Evolutionary conservation across 2,329 filamentous ascomycete species (phyloP).

Genomic region (Cladophialophora exuberans): DNA sequence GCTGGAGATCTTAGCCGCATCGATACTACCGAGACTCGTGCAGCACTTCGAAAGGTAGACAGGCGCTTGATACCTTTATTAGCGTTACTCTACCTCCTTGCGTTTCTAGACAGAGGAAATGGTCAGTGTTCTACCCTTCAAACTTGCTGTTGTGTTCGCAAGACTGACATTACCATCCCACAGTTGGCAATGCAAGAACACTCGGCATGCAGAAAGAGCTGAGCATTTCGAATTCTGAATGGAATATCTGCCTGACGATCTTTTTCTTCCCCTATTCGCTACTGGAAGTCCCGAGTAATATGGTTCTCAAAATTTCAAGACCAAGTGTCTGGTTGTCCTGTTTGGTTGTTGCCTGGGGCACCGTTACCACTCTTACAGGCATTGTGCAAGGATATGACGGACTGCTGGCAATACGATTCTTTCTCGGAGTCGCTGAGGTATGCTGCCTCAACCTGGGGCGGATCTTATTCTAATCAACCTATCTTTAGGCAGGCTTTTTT

Average conservation of each 20-base stretch:
- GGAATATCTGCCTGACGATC: slow-evolving; percentile 14
- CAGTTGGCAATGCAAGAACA: slow-evolving; percentile 52
- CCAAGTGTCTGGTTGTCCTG: slow-evolving; percentile 39
- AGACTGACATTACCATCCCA: slow-evolving; percentile 40
- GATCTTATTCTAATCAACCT: background rate
- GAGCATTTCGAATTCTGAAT: slow-evolving; percentile 38
- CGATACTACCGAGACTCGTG: background rate
- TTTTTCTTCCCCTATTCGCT: slow-evolving; percentile 68
- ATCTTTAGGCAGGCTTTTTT: slow-evolving; percentile 40
- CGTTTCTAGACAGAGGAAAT: no score
- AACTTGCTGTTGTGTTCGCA: background rate
- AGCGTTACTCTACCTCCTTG: slow-evolving; percentile 23
- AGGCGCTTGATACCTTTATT: slow-evolving; percentile 10
- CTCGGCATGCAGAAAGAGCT: slow-evolving; percentile 48
- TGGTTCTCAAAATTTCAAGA: slow-evolving; percentile 57
- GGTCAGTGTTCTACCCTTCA: no score
- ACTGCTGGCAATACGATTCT: slow-evolving; percentile 51
- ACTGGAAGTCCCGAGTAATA: slow-evolving; percentile 66
- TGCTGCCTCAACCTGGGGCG: slow-evolving; percentile 37
- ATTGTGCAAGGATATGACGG: slow-evolving; percentile 51
- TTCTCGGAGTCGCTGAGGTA: slow-evolving; percentile 47
- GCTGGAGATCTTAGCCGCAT: no score
- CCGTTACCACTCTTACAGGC: slow-evolving; percentile 54
- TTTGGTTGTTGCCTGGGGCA: slow-evolving; percentile 49
- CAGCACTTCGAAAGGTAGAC: background rate